Percentiles rank a stretch among this genome's conserved stretches.
Evolutionary conservation across 805 yeast genomes (phyloP).

Genomic region (Yamadazyma philogaea): DNA sequence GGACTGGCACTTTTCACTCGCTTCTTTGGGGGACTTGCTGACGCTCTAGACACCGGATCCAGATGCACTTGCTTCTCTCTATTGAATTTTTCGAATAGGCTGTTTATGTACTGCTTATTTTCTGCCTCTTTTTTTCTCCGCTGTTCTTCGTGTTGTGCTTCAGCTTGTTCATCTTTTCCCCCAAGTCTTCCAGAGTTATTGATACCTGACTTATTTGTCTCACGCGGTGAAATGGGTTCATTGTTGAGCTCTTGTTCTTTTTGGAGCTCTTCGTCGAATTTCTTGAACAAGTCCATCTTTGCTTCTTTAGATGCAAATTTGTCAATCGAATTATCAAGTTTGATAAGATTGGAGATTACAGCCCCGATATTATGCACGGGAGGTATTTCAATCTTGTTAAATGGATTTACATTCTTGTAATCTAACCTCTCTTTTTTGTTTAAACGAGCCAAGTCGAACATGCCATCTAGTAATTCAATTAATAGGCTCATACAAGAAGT

Average conservation of each 20-base stretch:
- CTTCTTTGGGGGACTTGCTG: neutral
- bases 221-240: neutral
- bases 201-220: constrained; percentile 25
- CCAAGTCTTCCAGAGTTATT: constrained; percentile 23
- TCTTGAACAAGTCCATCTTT: constrained; percentile 13
- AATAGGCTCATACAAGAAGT: constrained; percentile 36
- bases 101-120: neutral
- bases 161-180: constrained; percentile 8
- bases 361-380: constrained; percentile 53
- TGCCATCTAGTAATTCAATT: constrained; percentile 35
- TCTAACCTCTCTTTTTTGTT: constrained; percentile 20
- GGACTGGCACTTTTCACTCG: constrained; percentile 1
- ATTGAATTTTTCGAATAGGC: neutral
- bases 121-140: neutral
- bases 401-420: constrained; percentile 12
- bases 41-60: neutral
- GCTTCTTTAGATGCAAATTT: constrained; percentile 2
- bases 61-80: neutral
- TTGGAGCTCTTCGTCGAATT: constrained; percentile 13
- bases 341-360: constrained; percentile 42
- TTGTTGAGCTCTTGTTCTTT: neutral
- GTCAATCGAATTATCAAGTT: constrained; percentile 17
- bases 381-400: constrained; percentile 22
- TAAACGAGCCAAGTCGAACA: constrained; percentile 19
- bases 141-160: neutral